Base-by-base conservation (phyloP, 345 rosid genomes). In the Camelina sativa region DNA sequence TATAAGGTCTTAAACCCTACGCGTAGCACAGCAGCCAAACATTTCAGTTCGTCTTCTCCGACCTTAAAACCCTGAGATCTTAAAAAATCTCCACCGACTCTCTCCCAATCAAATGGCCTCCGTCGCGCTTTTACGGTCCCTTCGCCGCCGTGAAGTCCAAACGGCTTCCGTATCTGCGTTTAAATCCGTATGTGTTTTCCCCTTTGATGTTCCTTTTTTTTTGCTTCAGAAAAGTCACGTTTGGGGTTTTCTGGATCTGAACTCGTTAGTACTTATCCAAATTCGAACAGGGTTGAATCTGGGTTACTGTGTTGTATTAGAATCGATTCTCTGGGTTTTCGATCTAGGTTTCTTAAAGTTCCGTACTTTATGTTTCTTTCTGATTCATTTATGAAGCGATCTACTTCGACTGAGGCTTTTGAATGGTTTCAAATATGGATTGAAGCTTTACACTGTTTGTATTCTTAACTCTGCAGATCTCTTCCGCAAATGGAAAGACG, bases 61-160 rank as follows among this genome's bases (percentile, higher is more conserved):
- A 23, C 2, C 69, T 70, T 68, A 50, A 83, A 80, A 82, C 86
- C 74, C 73, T 4, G 8, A 41, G 41, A 65, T 64, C 58, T 0
- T 12, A 48, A 40, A 40, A 28, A 28, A 50, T 12, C 73, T 53
- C 20, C 74, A 61, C 47, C 51, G 55, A 63, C 22, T 57, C 58
- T 65, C 46, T 23, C 41, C 71, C 19, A 46, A 8, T 11, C 37
- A 47, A 23, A 86, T 86, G 92, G 87, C 92, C 58, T 66, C 86
- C 30, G 71, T 83, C 7, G 83, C 83, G 41, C 69, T 88, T 43
- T 69, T 84, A 34, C 85, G 85, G 40, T 76, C 81, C 3, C 47
- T 86, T 15, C 79, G 83, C 44, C 83, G 83, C 50, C 88, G 90
- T 20, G 84, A 83, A 44, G 37, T 86, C 32, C 80, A 85, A 12